These are phyloP conservation scores for Paramicrosporidium saccamoebae DNA, from an alignment of 371 early-diverging fungal species.

Conservation along the genomic window DNA sequence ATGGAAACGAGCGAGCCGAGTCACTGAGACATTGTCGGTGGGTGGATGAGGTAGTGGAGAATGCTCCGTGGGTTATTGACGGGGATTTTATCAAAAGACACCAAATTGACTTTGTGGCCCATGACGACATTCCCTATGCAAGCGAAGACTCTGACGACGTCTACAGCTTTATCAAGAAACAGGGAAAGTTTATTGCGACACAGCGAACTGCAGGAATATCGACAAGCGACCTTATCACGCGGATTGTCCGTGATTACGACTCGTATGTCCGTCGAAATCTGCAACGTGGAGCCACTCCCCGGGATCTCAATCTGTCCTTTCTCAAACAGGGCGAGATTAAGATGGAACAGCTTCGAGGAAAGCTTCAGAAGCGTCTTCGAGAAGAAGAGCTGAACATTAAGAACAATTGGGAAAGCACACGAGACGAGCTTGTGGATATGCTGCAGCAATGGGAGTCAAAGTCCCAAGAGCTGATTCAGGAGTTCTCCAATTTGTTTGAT, in stretches of 20 bases:
- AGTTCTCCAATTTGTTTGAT: slow-evolving; percentile 29
- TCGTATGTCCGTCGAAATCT: slow-evolving; percentile 64
- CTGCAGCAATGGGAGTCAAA: slow-evolving; percentile 28
- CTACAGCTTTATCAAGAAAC: slow-evolving; percentile 66
- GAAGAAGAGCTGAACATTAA: slow-evolving; percentile 19
- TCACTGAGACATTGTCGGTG: slow-evolving; percentile 71
- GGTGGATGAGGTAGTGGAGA: slow-evolving; percentile 68
- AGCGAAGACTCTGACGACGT: slow-evolving; percentile 49
- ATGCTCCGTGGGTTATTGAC: slow-evolving; percentile 65
- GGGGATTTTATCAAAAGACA: slow-evolving; percentile 60
- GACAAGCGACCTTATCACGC: slow-evolving; percentile 75
- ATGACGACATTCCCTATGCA: slow-evolving; percentile 77
- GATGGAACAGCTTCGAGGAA: slow-evolving; percentile 25
- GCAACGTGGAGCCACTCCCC: slow-evolving; percentile 54
- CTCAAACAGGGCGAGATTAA: slow-evolving; percentile 42
- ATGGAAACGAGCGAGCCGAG: slow-evolving; percentile 53
- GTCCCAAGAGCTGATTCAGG: slow-evolving; percentile 25
- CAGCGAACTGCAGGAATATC: slow-evolving; percentile 73
- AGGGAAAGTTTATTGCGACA: slow-evolving; percentile 60
- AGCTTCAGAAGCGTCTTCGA: slow-evolving; percentile 26
- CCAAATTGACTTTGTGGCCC: slow-evolving; percentile 83
- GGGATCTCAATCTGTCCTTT: slow-evolving; percentile 63
- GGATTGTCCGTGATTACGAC: slow-evolving; percentile 82
- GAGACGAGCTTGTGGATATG: slow-evolving; percentile 14
- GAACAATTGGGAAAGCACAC: slow-evolving; percentile 16